A percentile compares a stretch with the other conserved stretches of the same genome.
These are phyloP conservation scores for Malus orientalis DNA, from an alignment of 306 rosid genomes.

Conservation along the genomic window DNA sequence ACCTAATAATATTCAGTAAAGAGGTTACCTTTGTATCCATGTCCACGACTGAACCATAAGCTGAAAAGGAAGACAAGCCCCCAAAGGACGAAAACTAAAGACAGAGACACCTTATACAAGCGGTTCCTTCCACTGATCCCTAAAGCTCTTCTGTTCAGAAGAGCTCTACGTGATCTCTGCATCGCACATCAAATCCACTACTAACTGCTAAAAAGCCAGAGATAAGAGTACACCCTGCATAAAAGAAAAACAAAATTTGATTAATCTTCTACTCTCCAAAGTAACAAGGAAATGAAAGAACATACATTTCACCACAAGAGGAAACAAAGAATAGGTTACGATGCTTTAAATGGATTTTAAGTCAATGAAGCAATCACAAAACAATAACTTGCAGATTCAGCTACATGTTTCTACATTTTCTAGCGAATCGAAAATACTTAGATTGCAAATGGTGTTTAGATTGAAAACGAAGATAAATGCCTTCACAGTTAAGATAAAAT, in stretches of 20 bases:
- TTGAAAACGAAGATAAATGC: neutral
- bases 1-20: constrained; percentile 1
- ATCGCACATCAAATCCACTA: constrained; percentile 56
- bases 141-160: constrained; percentile 58
- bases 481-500: neutral
- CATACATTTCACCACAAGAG: neutral
- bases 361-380: constrained; percentile 4
- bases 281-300: constrained; percentile 11
- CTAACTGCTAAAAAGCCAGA: constrained; percentile 2
- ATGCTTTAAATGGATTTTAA: neutral
- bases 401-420: neutral
- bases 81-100: constrained; percentile 67
- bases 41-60: constrained; percentile 64
- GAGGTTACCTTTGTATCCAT: constrained; percentile 53
- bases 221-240: constrained; percentile 27
- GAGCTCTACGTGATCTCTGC: constrained; percentile 80
- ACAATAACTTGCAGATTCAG: neutral
- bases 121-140: constrained; percentile 42
- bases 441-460: neutral
- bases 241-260: constrained; percentile 14
- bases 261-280: constrained; percentile 8
- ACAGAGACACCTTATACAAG: constrained; percentile 62
- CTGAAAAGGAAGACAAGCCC: constrained; percentile 57
- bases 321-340: neutral
- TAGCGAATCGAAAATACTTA: neutral